These are phyloP conservation scores for Pichia kluyveri DNA, from an alignment of 805 yeast species.

Conservation along the genomic window DNA sequence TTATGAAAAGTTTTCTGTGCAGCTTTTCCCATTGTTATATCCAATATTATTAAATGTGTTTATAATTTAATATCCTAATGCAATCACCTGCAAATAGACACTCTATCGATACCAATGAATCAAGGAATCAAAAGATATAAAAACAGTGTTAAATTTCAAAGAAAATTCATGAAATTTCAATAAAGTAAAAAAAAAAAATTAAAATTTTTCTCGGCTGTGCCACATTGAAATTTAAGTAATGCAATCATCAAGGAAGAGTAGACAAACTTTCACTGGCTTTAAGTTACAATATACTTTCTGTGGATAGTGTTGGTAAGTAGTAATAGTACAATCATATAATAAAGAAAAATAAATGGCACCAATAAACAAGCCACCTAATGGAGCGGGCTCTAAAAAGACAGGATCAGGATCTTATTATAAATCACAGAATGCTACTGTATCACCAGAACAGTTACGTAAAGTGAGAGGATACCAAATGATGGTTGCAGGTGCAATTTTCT, in stretches of 20 bases:
- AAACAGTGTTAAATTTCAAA: too few relatives aligned
- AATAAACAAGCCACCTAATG: not conserved
- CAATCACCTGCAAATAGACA: too few relatives aligned
- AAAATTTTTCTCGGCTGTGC: constrained; percentile 1
- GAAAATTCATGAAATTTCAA: not conserved
- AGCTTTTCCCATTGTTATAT: constrained; percentile 46
- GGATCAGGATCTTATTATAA: constrained; percentile 4
- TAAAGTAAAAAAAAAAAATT: not conserved
- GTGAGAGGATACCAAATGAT: constrained; percentile 24
- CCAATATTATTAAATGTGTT: not conserved
- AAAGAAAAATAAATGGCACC: not conserved
- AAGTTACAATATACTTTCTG: too few relatives aligned
- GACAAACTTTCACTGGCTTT: not conserved
- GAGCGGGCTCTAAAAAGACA: not conserved
- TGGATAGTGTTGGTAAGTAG: too few relatives aligned
- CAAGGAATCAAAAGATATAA: too few relatives aligned
- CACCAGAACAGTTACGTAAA: constrained; percentile 18
- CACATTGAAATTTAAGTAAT: not conserved
- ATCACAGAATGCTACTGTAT: constrained; percentile 6
- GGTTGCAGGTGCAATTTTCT: constrained; percentile 22
- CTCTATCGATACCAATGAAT: too few relatives aligned
- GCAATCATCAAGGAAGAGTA: too few relatives aligned
- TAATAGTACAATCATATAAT: too few relatives aligned
- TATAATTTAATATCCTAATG: too few relatives aligned
- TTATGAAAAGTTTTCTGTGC: constrained; percentile 53